Evolutionary conservation across 306 rosid genomes (phyloP), one percentile per base, ranked within the genome.

Genomic region (Echinosophora koreensis): DNA sequence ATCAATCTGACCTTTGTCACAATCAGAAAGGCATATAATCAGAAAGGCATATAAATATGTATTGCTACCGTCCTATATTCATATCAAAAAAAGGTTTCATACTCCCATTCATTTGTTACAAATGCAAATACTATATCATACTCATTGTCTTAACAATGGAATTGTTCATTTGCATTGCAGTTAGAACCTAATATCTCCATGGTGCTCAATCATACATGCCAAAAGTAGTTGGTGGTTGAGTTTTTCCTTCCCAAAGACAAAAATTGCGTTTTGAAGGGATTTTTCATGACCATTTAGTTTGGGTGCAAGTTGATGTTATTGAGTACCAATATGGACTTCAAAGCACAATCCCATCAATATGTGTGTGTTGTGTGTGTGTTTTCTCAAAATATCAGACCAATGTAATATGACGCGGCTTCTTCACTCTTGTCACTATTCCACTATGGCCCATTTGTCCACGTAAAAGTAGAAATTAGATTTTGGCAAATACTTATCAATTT

Each of bases 301-400:
- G 54, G 75, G 51, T 68, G 22, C 49, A 57, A 58, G 71, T 74
- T 56, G 55, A 73, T 44, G 39, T 15, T 28, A 37, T 27, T 80
- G 63, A 61, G 55, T 2, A 8, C 56, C 32, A 58, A 58, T 34
- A 58, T 17, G 18, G 74, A 69, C 69, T 58, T 42, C 78, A 73
- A 10, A 73, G 8, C 4, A 37, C 30, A 22, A 32, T 55, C 22
- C 18, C 52, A 0, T 18, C n/a, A n/a, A n/a, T n/a, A n/a, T n/a
- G n/a, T n/a, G n/a, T n/a, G n/a, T n/a, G n/a, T n/a, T n/a, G n/a
- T n/a, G n/a, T n/a, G n/a, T n/a, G n/a, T n/a, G n/a, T n/a, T n/a
- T n/a, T n/a, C n/a, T n/a, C n/a, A n/a, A n/a, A n/a, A 44, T 8
- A 44, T 35, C 46, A 49, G 32, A 49, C 14, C 15, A 32, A 10